Conservation (phyloP, 78 protist species). For the Anaeramoeba ignava region DNA sequence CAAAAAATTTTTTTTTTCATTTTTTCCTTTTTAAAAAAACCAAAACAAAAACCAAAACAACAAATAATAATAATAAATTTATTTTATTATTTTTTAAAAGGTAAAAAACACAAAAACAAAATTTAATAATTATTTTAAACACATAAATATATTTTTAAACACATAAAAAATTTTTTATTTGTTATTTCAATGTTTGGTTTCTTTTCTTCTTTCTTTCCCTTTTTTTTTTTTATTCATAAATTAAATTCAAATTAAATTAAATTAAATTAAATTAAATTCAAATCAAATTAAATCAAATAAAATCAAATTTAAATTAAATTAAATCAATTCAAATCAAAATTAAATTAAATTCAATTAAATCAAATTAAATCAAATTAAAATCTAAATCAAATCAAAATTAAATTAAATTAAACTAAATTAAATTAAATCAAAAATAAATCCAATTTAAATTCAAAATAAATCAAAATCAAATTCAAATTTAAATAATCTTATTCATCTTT, state of each 20-base stretch:
- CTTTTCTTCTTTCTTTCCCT: neutral
- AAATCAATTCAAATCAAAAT: neutral
- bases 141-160: neutral
- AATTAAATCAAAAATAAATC: constrained; percentile 2
- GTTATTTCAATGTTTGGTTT: neutral
- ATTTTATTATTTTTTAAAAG: neutral
- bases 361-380: neutral
- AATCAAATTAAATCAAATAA: no score
- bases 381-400: neutral
- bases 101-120: neutral
- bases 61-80: neutral
- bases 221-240: no score
- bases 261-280: neutral
- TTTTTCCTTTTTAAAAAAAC: neutral
- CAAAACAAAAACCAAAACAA: neutral
- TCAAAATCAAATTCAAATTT: no score
- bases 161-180: neutral
- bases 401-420: constrained; percentile 2
- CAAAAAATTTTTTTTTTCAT: neutral
- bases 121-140: neutral
- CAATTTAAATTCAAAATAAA: no score
- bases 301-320: neutral
- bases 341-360: neutral
- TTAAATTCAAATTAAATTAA: neutral
- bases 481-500: no score